Evolutionary conservation across 306 rosid genomes (phyloP), one percentile per base, ranked within the genome.

Genomic region (Lablab purpureus): DNA sequence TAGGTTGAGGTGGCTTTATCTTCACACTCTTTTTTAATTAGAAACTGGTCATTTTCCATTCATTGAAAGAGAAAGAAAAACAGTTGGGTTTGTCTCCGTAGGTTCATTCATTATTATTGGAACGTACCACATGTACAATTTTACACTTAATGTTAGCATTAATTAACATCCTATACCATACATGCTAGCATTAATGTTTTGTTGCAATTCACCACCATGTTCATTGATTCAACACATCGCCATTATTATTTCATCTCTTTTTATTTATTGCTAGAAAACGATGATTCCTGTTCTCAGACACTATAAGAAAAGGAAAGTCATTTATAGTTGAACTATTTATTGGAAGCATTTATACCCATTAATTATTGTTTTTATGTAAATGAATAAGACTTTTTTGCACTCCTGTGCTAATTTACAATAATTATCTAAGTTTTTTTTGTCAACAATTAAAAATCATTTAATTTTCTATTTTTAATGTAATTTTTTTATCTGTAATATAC

Each of bases 1-100:
- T 65, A 74, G 43, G 58, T 34, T 80, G 84, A 22, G 85, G 45
- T 86, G 82, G 74, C 41, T 52, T 65, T 76, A 79, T 77, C 64
- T 77, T 52, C 46, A 36, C 14, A 46, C 28, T 21, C 19, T 4
- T 27, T 36, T 73, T 32, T 66, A 0, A 23, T 37, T 21, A 30
- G 36, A 43, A 78, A 21, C 28, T n/a, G 51, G 60, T 49, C 65
- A 79, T 37, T 34, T 34, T 37, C 11, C 11, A 37, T 59, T 71
- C 68, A 30, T 78, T 68, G 50, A 68, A 25, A 30, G 28, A 8
- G 52, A 63, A 59, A 15, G 45, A 11, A 9, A 54, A 67, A 7
- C 19, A 50, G 71, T 6, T 19, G 67, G 47, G 21, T 55, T 73
- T 83, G 83, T 79, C 37, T 40, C 59, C 54, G 10, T 8, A 41